Base-by-base conservation (phyloP, 2,329 filamentous ascomycete genomes). In the Diaporthe sp. region DNA sequence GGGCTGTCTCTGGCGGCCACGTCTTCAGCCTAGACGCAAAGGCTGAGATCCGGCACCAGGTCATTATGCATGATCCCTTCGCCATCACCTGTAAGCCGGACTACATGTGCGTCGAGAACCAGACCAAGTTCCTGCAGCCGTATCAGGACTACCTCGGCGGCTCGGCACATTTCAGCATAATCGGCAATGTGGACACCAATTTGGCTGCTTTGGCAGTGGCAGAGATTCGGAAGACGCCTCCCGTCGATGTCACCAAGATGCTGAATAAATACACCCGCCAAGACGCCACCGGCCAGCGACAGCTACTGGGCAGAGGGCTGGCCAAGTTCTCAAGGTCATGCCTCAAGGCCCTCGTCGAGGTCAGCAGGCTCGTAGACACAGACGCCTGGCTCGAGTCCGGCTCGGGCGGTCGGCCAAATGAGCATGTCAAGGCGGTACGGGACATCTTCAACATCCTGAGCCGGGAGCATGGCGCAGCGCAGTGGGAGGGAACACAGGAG, bases 311-410 rank as follows among this genome's bases (percentile, higher is more conserved):
- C 8, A 19, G 34, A 4, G 22, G 31, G 3, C 13, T 70, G 34
- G 65, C 65, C 34, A 25, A 17, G 65, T 70, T 70, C 49, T 55
- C 65, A 10, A 3, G 65, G 65, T 8, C 46, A 0, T 53, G 65
- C 49, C 49, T 70, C 0, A 55, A 28, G n/a, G 15, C 65, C 34
- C 65, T 70, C 65, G 15, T 19, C 2, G 22, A 55, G 34, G 49
- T 42, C n/a, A 55, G 49, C 49, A 34, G 34, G n/a, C 31, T 70
- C 34, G 49, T 31, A 1, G 49, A 42, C 13, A 70, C 65, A 0
- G 65, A 70, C 65, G 65, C 49, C 0, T 70, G 65, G 65, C 49
- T 70, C 15, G 65, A 55, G 65, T 7, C 49, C 22, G 65, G 65
- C 0, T 49, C 65, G 0, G 46, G 49, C 22, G 65, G 65, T 4